Conservation (phyloP, 1,284 basidiomycete genomes). For the Ganoderma sinense region DNA sequence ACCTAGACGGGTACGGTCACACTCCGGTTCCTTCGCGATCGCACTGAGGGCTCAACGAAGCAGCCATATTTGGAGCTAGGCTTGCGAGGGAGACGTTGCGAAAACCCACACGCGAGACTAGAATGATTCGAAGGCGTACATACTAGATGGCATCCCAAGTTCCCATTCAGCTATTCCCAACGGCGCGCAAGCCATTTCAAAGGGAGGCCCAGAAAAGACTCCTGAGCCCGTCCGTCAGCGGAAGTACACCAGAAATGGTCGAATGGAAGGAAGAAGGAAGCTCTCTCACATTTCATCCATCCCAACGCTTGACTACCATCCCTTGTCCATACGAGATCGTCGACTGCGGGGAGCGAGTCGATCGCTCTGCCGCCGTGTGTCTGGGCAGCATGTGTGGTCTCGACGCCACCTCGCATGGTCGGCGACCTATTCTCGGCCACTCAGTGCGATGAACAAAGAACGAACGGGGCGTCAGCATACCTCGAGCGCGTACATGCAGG, state of each 20-base stretch:
- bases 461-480: not conserved
- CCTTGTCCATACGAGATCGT: not conserved
- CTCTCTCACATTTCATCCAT: not conserved
- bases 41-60: too few relatives aligned
- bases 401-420: not conserved
- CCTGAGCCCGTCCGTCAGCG: not conserved
- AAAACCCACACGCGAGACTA: not conserved
- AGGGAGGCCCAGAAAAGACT: too few relatives aligned
- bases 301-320: not conserved
- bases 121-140: too few relatives aligned
- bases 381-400: not conserved
- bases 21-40: too few relatives aligned
- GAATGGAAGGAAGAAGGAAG: not conserved
- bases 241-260: not conserved
- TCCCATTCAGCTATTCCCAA: too few relatives aligned
- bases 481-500: not conserved
- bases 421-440: not conserved
- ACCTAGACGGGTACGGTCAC: too few relatives aligned
- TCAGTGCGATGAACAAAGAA: not conserved
- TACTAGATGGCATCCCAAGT: too few relatives aligned
- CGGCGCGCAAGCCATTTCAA: too few relatives aligned
- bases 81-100: too few relatives aligned
- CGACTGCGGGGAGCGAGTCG: not conserved
- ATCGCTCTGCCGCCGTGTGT: not conserved
- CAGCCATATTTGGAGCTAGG: too few relatives aligned